Evolutionary conservation across 1,139 yeast species (phyloP).

Genomic region (Schwanniomyces etchellsii): DNA sequence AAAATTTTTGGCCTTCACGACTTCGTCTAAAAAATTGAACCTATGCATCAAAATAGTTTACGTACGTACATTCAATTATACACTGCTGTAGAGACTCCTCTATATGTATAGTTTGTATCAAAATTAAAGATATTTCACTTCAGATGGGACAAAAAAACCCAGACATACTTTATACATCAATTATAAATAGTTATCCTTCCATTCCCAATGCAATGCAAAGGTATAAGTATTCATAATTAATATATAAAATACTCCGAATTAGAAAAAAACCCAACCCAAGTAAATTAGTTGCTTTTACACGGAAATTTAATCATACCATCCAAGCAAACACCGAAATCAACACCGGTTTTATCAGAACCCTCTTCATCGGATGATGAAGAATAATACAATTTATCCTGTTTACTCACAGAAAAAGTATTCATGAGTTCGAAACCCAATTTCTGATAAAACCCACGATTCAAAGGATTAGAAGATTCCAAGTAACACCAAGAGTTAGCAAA

Average conservation of each 20-base stretch:
- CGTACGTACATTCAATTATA: constrained; percentile 1
- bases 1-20: not conserved
- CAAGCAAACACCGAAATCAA: constrained; percentile 1
- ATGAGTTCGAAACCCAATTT: constrained; percentile 44
- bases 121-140: not conserved
- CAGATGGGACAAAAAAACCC: not conserved
- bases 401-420: constrained; percentile 40
- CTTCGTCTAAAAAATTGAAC: not conserved
- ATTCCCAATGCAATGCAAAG: not conserved
- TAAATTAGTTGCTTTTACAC: not conserved
- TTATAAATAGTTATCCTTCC: not conserved
- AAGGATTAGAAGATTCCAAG: constrained; percentile 48
- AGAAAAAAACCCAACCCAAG: not conserved
- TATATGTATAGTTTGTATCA: not conserved
- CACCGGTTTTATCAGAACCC: constrained; percentile 6
- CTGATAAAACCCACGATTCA: constrained; percentile 43
- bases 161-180: constrained; percentile 1
- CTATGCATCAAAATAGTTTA: not conserved
- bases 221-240: constrained; percentile 2
- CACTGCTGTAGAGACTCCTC: not conserved
- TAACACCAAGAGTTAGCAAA: constrained; percentile 23
- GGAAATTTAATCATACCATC: constrained; percentile 1
- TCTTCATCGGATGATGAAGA: constrained; percentile 38
- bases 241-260: constrained; percentile 1
- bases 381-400: constrained; percentile 16